A percentile compares a stretch with the other conserved stretches of the same genome.
These are phyloP conservation scores for Exsudoporus frostii DNA, from an alignment of 768 basidiomycete species.

Conservation along the genomic window DNA sequence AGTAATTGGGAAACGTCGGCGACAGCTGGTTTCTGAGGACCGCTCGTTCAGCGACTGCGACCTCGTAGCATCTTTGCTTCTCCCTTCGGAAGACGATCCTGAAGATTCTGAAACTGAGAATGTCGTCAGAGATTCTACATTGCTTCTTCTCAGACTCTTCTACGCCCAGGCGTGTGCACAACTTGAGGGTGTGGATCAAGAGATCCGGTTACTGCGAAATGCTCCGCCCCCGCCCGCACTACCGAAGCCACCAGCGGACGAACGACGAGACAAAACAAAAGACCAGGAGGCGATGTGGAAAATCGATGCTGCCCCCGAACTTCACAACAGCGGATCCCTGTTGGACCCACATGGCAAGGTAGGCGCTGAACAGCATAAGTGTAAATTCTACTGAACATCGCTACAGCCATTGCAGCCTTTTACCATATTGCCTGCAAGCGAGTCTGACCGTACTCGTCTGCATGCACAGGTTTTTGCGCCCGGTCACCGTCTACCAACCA, in stretches of 20 bases:
- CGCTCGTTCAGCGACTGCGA: slow-evolving; percentile 51
- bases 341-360: slow-evolving; percentile 80
- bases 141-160: slow-evolving; percentile 70
- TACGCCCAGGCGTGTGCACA: slow-evolving; percentile 69
- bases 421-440: slow-evolving; percentile 79
- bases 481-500: slow-evolving; percentile 82
- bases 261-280: slow-evolving; percentile 38
- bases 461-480: slow-evolving; percentile 83
- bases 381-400: slow-evolving; percentile 4
- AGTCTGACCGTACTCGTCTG: slow-evolving; percentile 65
- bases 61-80: slow-evolving; percentile 62
- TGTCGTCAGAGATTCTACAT: slow-evolving; percentile 58
- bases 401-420: slow-evolving; percentile 84
- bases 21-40: slow-evolving; percentile 36
- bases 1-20: slow-evolving; percentile 52
- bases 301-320: slow-evolving; percentile 54
- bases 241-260: slow-evolving; percentile 31
- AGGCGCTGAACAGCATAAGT: slow-evolving; percentile 6
- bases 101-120: slow-evolving; percentile 62
- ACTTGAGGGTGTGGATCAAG: slow-evolving; percentile 66
- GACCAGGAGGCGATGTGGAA: slow-evolving; percentile 65
- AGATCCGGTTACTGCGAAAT: slow-evolving; percentile 61
- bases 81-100: slow-evolving; percentile 37
- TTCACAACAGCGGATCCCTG: slow-evolving; percentile 56
- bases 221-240: slow-evolving; percentile 43